A percentile compares a stretch with the other conserved stretches of the same genome.
These are phyloP conservation scores for Boletellus ananas DNA, from an alignment of 768 basidiomycete genomes.

Conservation along the genomic window DNA sequence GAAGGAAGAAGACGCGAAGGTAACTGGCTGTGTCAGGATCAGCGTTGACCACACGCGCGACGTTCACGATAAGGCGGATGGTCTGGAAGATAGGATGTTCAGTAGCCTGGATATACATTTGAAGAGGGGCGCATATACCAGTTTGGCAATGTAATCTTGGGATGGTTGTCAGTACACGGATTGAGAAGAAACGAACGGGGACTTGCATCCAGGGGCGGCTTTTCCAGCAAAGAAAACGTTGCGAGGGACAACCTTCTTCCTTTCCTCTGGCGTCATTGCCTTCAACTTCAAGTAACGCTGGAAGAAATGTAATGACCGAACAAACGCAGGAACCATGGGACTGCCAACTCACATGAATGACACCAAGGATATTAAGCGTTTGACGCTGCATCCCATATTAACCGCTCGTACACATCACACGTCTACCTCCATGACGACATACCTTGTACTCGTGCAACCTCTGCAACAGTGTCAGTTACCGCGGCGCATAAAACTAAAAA, in stretches of 20 bases:
- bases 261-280: constrained; percentile 68
- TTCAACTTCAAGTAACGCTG: constrained; percentile 84
- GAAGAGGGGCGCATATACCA: constrained; percentile 39
- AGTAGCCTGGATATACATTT: not conserved
- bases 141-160: constrained; percentile 86
- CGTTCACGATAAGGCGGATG: constrained; percentile 92
- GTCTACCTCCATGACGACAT: not conserved
- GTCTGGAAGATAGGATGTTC: constrained; percentile 42
- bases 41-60: constrained; percentile 59
- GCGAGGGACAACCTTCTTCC: constrained; percentile 77
- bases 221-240: constrained; percentile 98
- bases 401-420: not conserved
- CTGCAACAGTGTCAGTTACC: constrained; percentile 34
- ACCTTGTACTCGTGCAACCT: constrained; percentile 92
- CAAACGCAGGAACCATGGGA: not conserved
- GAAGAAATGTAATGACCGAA: not conserved
- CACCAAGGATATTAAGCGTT: constrained; percentile 88
- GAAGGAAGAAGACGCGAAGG: constrained; percentile 90
- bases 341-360: constrained; percentile 63
- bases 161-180: constrained; percentile 4
- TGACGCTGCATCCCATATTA: constrained; percentile 57
- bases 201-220: constrained; percentile 87
- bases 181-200: not conserved
- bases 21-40: constrained; percentile 88
- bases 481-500: not conserved